Evolutionary conservation across 768 basidiomycete genomes (phyloP).

Genomic region (Lactifluus rugatus): DNA sequence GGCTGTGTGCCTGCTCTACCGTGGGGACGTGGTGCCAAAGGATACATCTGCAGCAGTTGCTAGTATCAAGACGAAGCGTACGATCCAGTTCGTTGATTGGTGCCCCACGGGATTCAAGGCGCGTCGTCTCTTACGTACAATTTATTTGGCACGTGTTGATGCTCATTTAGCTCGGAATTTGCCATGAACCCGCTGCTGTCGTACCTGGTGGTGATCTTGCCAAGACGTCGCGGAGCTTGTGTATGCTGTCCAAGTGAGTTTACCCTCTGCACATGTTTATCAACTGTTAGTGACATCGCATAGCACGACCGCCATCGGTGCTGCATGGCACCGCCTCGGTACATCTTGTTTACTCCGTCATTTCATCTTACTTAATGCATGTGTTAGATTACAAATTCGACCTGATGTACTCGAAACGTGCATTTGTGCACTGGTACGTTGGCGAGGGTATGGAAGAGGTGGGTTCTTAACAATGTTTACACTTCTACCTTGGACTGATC

Average conservation of each 20-base stretch:
- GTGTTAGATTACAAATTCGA: conserved; percentile 90
- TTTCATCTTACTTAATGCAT: neutral
- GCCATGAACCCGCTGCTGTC: conserved; percentile 88
- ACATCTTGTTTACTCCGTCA: conserved; percentile 17
- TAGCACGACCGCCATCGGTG: conserved; percentile 87
- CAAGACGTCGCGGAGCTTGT: conserved; percentile 86
- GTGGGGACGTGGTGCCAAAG: conserved; percentile 95
- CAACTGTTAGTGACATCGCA: conserved; percentile 1
- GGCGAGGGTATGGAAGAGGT: conserved; percentile 99
- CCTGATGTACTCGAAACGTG: conserved; percentile 93
- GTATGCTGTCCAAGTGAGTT: conserved; percentile 87
- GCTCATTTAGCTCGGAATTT: conserved; percentile 72
- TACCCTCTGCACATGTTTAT: neutral
- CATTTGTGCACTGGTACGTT: conserved; percentile 91
- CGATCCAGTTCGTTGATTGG: conserved; percentile 98
- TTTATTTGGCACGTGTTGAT: conserved; percentile 20
- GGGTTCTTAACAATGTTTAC: conserved; percentile 1
- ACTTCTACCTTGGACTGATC: conserved; percentile 13
- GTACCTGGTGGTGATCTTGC: conserved; percentile 95
- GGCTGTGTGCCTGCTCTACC: conserved; percentile 88
- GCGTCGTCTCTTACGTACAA: conserved; percentile 1
- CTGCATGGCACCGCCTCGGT: conserved; percentile 87
- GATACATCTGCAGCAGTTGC: conserved; percentile 90
- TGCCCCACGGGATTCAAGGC: conserved; percentile 95
- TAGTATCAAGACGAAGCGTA: conserved; percentile 93